A percentile compares a stretch with the other conserved stretches of the same genome.
Conservation (phyloP, 2,329 filamentous ascomycete genomes). For the Neocucurbitaria cava region DNA sequence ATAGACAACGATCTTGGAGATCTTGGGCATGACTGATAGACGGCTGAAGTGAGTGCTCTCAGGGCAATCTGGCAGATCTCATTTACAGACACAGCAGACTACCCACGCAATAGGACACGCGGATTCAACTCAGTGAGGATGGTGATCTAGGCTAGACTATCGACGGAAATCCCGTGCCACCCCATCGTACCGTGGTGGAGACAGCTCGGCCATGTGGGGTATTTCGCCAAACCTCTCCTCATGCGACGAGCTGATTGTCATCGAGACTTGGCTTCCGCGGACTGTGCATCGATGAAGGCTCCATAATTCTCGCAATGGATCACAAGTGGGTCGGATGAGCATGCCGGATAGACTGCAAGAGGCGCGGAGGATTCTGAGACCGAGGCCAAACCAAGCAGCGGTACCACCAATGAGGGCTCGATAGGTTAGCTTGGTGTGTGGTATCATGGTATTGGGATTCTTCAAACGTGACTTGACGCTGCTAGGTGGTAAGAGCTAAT, state of each 20-base stretch:
- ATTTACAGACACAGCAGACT: conserved; percentile 2
- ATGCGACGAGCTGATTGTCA: conserved; percentile 10
- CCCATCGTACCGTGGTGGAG: conserved; percentile 25
- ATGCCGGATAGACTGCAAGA: not conserved
- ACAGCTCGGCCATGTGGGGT: conserved; percentile 27
- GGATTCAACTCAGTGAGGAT: not conserved
- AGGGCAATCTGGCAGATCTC: not conserved
- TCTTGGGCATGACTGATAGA: not conserved
- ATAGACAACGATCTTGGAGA: not conserved
- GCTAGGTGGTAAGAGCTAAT: not conserved
- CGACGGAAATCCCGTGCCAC: conserved; percentile 25
- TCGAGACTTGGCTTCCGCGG: conserved; percentile 10
- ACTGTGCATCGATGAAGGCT: conserved; percentile 2
- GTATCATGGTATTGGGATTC: conserved; percentile 19
- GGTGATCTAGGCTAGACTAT: conserved; percentile 9
- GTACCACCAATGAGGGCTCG: conserved; percentile 2
- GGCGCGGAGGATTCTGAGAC: conserved; percentile 14
- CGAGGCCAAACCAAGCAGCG: conserved; percentile 10
- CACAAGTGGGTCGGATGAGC: not conserved
- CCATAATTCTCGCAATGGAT: not conserved
- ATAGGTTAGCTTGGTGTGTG: conserved; percentile 4
- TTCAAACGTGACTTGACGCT: conserved; percentile 4
- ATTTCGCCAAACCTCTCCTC: conserved; percentile 18
- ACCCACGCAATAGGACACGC: too few relatives aligned
- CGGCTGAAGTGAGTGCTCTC: conserved; percentile 3